These are phyloP conservation scores for Calophaca sinica DNA, from an alignment of 306 rosid genomes.

Conservation along the genomic window DNA sequence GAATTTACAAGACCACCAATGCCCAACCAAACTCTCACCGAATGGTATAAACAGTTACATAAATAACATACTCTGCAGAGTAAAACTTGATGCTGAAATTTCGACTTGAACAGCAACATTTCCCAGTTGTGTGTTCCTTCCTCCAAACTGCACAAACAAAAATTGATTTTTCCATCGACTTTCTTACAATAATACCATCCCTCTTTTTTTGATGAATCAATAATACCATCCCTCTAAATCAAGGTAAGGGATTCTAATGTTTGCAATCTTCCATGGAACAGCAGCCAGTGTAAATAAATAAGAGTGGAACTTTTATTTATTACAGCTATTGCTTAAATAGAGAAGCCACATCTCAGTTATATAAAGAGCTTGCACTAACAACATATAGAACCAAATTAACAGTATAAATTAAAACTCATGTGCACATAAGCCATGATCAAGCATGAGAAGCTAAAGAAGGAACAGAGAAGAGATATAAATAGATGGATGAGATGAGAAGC, in stretches of 20 bases:
- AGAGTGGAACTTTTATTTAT: no score
- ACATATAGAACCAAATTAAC: no score
- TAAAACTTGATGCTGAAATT: conserved; percentile 88
- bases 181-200: conserved; percentile 1
- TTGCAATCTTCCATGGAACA: conserved; percentile 23
- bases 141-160: conserved; percentile 69
- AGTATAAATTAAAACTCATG: no score
- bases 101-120: conserved; percentile 87
- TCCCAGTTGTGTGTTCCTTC: conserved; percentile 95
- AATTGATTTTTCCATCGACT: conserved; percentile 19
- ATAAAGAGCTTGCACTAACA: no score
- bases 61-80: conserved; percentile 82
- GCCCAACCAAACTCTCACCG: conserved; percentile 30
- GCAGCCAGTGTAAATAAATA: conserved; percentile 19
- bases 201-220: no score
- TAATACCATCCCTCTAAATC: conserved; percentile 23
- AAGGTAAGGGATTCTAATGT: not conserved
- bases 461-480: no score
- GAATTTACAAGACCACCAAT: conserved; percentile 33
- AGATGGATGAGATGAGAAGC: no score
- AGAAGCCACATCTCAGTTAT: no score
- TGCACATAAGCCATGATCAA: no score
- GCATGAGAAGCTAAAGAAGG: no score
- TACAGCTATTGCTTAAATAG: no score
- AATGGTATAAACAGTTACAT: not conserved